phyloP scores from a whole-genome alignment of 768 basidiomycete genomes.

The Trametes cubensis region DNA sequence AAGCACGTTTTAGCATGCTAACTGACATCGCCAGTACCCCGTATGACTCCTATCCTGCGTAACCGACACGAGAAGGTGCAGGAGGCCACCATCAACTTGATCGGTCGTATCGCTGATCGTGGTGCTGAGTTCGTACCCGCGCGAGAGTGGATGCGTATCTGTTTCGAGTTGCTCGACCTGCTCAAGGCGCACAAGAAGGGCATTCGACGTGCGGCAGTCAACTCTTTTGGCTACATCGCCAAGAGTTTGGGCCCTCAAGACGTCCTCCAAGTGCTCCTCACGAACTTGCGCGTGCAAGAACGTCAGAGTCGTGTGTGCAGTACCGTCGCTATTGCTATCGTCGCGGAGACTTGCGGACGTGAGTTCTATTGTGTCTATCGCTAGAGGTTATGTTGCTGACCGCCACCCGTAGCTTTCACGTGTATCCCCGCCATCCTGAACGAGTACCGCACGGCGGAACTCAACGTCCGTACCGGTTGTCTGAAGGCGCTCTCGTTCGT shows the following conservation, averaged over 20 bases:
- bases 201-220: slow-evolving; percentile 97
- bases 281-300: slow-evolving; percentile 97
- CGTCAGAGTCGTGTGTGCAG: slow-evolving; percentile 98
- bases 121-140: slow-evolving; percentile 99
- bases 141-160: slow-evolving; percentile 99
- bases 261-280: slow-evolving; percentile 91
- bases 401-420: slow-evolving; percentile 71
- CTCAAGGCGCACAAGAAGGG: slow-evolving; percentile 99
- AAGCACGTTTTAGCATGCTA: background rate
- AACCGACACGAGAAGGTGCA: slow-evolving; percentile 99
- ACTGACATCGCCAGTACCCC: slow-evolving; percentile 68
- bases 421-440: slow-evolving; percentile 99
- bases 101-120: slow-evolving; percentile 99
- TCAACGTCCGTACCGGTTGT: slow-evolving; percentile 98
- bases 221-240: slow-evolving; percentile 99
- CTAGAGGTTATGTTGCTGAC: background rate
- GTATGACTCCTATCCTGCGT: slow-evolving; percentile 99
- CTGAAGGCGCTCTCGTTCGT: slow-evolving; percentile 98
- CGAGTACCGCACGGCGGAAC: slow-evolving; percentile 96
- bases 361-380: slow-evolving; percentile 26
- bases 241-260: slow-evolving; percentile 99
- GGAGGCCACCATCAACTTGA: slow-evolving; percentile 98
- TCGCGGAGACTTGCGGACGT: slow-evolving; percentile 90
- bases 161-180: slow-evolving; percentile 95
- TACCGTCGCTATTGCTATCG: slow-evolving; percentile 96